Percentiles rank a stretch among this genome's conserved stretches.
Conservation (phyloP, 2,329 filamentous ascomycete genomes). For the Aspergillus viridinutans region DNA sequence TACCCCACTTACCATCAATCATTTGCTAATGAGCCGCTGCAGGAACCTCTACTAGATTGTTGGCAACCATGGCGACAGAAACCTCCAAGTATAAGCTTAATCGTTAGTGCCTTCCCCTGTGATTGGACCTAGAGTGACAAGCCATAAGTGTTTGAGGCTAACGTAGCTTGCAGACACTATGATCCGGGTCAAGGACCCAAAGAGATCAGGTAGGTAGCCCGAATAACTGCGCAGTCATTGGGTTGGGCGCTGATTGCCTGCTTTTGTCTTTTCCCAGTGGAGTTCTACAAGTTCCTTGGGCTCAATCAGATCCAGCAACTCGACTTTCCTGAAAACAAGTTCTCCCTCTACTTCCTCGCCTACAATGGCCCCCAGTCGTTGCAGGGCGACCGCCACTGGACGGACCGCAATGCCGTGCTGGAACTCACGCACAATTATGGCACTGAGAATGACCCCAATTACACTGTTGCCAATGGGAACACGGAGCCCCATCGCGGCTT, state of each 20-base stretch:
- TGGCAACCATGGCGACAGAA: conserved; percentile 54
- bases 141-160: conserved; percentile 5
- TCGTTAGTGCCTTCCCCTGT: conserved; percentile 43
- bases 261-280: conserved; percentile 50
- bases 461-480: conserved; percentile 83
- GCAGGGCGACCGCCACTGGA: conserved; percentile 70
- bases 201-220: conserved; percentile 60
- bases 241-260: background rate
- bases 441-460: conserved; percentile 78
- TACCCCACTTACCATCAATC: conserved; percentile 5
- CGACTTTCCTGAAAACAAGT: conserved; percentile 79
- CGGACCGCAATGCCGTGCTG: conserved; percentile 81
- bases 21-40: conserved; percentile 11
- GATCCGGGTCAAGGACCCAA: conserved; percentile 92
- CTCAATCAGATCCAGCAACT: conserved; percentile 79
- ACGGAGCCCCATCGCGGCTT: conserved; percentile 79
- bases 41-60: conserved; percentile 23
- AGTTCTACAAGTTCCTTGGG: conserved; percentile 92
- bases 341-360: conserved; percentile 91
- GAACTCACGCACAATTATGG: conserved; percentile 85
- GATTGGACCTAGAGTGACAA: background rate
- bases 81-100: conserved; percentile 62
- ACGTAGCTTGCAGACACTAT: conserved; percentile 48
- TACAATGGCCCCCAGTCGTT: conserved; percentile 73
- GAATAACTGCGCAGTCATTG: background rate